Evolutionary conservation across 192 early-diverging fungal genomes (phyloP), one percentile per base, ranked within the genome.

Genomic region (Coemansia sp.): DNA sequence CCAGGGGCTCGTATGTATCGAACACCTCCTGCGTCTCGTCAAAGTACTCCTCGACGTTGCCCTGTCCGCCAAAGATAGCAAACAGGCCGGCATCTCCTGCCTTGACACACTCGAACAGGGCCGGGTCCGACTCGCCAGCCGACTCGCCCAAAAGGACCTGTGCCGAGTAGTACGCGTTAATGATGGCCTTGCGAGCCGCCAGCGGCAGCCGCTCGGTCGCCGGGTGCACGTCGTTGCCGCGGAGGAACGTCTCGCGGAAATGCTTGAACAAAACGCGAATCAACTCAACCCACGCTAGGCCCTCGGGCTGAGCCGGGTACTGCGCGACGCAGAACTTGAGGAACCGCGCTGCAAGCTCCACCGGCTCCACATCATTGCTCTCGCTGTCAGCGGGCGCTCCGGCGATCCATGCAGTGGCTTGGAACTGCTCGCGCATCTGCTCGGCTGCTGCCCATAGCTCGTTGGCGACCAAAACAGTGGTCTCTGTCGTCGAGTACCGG

Each of bases 11-110:
- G 81, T 96, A 96, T 58, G 91, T 90, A 38, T 85, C 83, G 69
- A 90, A 89, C 44, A 94, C 86, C 66, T 85, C 84, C 18, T 87
- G 86, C 12, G 95, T 78, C 82, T 98, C 95, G 69, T 91, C 88
- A 83, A 98, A 88, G 80, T 93, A 95, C 49, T 91, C 88, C 33
- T 89, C 87, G 62, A 92, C 94, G 62, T 91, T 95, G 52, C 92
- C 94, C 78, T 98, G 95, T 52, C 97, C 97, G 62, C 97, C 97
- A 88, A 98, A 98, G 55, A 97, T 86, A 40, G 94, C 94, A 69
- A 94, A 87, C 24, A 90, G 70, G 24, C 81, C 78, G 20, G 90
- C 87, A 11, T 73, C 80, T 29, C 90, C 89, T 22, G 81, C 65
- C 13, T 79, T 69, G 49, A 88, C 93, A 66, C 90, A 89, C 31